These are phyloP conservation scores for Penicillium manginii DNA, from an alignment of 495 filamentous ascomycete species.

Conservation along the genomic window DNA sequence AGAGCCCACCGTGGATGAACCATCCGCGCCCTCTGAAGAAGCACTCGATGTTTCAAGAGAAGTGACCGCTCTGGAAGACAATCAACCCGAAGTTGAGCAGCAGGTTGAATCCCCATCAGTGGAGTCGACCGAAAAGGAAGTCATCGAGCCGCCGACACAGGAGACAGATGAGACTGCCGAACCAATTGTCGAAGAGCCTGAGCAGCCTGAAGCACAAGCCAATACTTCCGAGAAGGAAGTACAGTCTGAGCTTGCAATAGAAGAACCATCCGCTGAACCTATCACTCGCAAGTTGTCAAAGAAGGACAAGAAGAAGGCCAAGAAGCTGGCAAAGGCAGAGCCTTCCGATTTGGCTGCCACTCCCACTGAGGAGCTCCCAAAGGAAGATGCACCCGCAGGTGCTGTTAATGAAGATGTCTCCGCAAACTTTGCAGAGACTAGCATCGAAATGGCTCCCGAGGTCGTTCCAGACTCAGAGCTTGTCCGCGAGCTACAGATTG, in stretches of 20 bases:
- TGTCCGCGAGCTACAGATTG: not conserved
- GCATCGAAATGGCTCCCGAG: conserved; percentile 1
- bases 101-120: not conserved
- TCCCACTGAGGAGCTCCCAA: not conserved
- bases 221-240: not conserved
- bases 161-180: not conserved
- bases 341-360: not conserved
- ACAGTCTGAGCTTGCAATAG: not conserved
- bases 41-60: not conserved
- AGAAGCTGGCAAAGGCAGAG: conserved; percentile 34
- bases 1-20: conserved; percentile 8
- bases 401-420: not conserved
- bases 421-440: not conserved
- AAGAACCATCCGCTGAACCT: not conserved
- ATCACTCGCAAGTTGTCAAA: conserved; percentile 37
- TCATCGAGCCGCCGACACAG: not conserved
- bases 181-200: not conserved
- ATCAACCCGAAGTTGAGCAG: not conserved
- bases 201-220: not conserved
- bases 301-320: conserved; percentile 48
- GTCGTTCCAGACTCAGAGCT: conserved; percentile 6
- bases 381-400: not conserved
- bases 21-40: not conserved
- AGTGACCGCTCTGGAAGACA: not conserved
- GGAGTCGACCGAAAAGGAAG: not conserved